These are phyloP conservation scores for Lactifluus pinguis DNA, from an alignment of 768 basidiomycete species.

Conservation along the genomic window DNA sequence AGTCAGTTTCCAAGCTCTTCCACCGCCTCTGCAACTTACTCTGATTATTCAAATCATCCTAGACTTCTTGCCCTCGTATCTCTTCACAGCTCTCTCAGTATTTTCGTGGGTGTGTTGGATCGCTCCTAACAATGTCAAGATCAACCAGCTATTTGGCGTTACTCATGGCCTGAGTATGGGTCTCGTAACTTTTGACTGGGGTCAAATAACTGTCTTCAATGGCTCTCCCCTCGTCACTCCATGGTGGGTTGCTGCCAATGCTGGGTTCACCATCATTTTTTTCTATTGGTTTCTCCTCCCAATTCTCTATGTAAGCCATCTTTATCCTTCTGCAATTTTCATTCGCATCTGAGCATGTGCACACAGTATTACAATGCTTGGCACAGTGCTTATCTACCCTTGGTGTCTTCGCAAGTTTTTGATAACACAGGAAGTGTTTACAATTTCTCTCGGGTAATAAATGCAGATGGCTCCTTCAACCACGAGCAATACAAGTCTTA, in stretches of 20 bases:
- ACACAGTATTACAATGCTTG: background rate
- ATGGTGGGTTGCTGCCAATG: constrained; percentile 77
- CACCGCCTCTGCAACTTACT: constrained; percentile 56
- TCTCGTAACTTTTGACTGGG: constrained; percentile 75
- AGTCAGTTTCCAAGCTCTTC: constrained; percentile 50
- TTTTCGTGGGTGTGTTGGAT: constrained; percentile 57
- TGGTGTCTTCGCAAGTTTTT: constrained; percentile 56
- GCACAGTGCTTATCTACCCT: constrained; percentile 28
- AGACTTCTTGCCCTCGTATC: constrained; percentile 9
- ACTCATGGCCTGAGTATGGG: constrained; percentile 41
- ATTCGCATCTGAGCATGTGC: background rate
- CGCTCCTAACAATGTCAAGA: constrained; percentile 52
- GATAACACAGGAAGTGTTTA: constrained; percentile 53
- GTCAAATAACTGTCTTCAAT: constrained; percentile 54
- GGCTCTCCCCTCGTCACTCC: constrained; percentile 68
- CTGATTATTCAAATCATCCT: background rate
- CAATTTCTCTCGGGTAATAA: constrained; percentile 50
- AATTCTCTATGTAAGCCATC: constrained; percentile 35
- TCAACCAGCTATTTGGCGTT: constrained; percentile 74
- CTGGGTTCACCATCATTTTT: constrained; percentile 51
- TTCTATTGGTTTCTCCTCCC: constrained; percentile 66
- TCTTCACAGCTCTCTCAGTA: constrained; percentile 23
- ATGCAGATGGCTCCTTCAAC: constrained; percentile 46
- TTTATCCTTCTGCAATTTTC: background rate
- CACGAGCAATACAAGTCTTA: constrained; percentile 44